Evolutionary conservation across 257 asterid genomes (phyloP).

Genomic region (Nicotiana paniculata): DNA sequence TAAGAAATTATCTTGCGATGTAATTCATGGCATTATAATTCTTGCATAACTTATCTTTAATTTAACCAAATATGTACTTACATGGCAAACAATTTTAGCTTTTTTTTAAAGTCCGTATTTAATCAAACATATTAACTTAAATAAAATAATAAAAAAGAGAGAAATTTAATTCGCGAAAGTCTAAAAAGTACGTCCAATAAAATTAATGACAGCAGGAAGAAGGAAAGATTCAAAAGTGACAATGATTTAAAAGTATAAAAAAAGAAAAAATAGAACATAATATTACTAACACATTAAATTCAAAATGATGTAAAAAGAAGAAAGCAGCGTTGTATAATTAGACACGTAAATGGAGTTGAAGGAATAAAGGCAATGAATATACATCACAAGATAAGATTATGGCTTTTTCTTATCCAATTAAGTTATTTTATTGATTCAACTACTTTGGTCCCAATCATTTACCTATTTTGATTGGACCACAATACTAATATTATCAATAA

Average conservation of each 20-base stretch:
- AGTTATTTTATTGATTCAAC: not conserved
- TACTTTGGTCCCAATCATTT: not conserved
- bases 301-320: not conserved
- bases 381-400: conserved; percentile 3
- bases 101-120: no score
- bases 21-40: no score
- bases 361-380: conserved; percentile 3
- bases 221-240: not conserved
- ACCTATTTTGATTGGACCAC: conserved; percentile 5
- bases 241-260: not conserved
- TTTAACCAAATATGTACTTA: no score
- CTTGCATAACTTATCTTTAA: no score
- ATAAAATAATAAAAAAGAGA: no score
- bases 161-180: not conserved
- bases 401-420: not conserved
- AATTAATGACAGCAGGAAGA: not conserved
- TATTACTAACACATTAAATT: not conserved
- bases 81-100: no score
- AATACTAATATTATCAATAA: not conserved
- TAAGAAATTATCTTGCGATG: no score
- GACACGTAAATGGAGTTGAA: not conserved
- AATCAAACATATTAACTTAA: no score
- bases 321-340: not conserved
- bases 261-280: not conserved
- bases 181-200: not conserved